These are phyloP conservation scores for Arachis stenosperma DNA, from an alignment of 306 rosid species.

Conservation along the genomic window DNA sequence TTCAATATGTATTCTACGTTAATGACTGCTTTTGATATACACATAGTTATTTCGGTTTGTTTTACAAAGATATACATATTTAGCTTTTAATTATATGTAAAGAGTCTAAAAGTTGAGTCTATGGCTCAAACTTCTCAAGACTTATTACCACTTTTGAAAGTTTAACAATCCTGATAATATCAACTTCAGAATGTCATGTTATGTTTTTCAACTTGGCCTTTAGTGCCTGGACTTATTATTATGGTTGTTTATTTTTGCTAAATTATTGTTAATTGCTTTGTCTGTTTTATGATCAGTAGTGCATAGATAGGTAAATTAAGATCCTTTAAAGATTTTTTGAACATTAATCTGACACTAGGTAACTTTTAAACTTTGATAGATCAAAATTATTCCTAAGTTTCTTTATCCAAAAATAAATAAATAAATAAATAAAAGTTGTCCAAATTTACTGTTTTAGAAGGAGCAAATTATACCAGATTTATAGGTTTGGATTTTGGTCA, in stretches of 20 bases:
- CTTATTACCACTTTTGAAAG: too few species aligned
- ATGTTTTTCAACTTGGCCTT: neutral
- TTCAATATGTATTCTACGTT: too few species aligned
- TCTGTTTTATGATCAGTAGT: neutral
- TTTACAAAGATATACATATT: too few species aligned
- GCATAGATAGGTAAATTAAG: neutral
- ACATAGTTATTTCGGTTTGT: too few species aligned
- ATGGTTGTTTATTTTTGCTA: neutral
- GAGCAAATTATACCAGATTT: neutral
- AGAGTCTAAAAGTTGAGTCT: too few species aligned
- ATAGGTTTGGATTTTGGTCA: neutral
- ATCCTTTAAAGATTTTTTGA: neutral
- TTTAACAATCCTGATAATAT: too few species aligned
- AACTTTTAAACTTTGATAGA: too few species aligned
- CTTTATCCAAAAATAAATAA: too few species aligned
- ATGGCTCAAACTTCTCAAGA: too few species aligned
- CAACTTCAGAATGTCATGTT: neutral
- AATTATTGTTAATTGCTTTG: neutral
- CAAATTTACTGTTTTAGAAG: neutral
- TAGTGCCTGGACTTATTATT: neutral
- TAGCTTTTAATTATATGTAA: too few species aligned
- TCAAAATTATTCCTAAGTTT: neutral
- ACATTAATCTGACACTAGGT: neutral
- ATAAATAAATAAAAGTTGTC: too few species aligned
- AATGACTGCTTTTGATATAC: too few species aligned